Base-by-base conservation (phyloP, 768 basidiomycete genomes). In the Lactarius hengduanensis region DNA sequence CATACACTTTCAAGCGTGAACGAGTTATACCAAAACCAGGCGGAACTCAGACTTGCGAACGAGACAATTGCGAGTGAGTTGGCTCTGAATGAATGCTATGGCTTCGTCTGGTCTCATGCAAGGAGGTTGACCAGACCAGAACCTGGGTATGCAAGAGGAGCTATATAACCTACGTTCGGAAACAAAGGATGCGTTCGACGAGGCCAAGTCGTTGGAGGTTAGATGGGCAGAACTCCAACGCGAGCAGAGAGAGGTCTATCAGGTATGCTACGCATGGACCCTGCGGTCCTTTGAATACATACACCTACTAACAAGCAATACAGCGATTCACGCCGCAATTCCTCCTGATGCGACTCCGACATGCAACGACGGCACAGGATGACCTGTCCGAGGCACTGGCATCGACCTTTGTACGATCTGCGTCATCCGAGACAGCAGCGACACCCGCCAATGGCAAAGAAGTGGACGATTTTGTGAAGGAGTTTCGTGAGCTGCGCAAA, bases 321-420 rank as follows among this genome's bases (percentile, higher is more conserved):
- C 66, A 97, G 95, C 86, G 91, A 57, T 90, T 91, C 72, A 86
- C 87, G 2, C 89, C 92, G 0, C 90, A 93, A 71, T 96, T 97
- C 73, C 87, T 98, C 36, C 84, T 92, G 57, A 85, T 96, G 79
- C 88, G 96, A 2, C 83, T 96, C 15, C 84, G 87, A 54, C 95
- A 98, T 74, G 90, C 94, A 38, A 89, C 90, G 20, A 94, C 90
- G 0, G 89, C 90, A 26, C 95, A 96, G 76, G 96, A 98, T 70
- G 94, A 95, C 65, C 79, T 84, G 16, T 95, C 94, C 1, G 96
- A 98, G 76, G 80, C 86, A 2, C 78, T 96, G 28, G 94, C 94
- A 1, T 84, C 87, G n/a, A 78, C 86, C 0, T 97, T 98, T 74
- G 83, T 97, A 32, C 87, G 85, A 7, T 81, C 82, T 10, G 73